Percentiles rank a stretch among this genome's conserved stretches.
These are phyloP conservation scores for Aspergillus sparsus DNA, from an alignment of 495 filamentous ascomycete genomes.

Conservation along the genomic window DNA sequence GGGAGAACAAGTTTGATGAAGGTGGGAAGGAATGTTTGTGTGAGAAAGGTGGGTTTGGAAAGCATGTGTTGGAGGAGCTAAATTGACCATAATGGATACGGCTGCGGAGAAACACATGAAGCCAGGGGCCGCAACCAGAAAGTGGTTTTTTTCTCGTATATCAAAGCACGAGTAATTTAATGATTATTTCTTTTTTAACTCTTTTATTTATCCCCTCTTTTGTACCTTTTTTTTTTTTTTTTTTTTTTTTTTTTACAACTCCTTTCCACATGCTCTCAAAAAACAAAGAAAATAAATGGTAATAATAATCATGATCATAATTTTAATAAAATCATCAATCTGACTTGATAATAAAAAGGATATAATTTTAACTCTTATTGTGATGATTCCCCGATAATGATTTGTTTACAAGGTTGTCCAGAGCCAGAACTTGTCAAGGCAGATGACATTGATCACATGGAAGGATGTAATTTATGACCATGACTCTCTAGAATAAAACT, in stretches of 20 bases:
- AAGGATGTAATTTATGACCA: neutral
- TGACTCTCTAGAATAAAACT: too few relatives aligned
- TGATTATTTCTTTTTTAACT: neutral
- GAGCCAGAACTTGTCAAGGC: neutral
- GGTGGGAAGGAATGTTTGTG: conserved; percentile 12
- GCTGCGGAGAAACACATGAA: conserved; percentile 29
- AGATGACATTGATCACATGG: neutral
- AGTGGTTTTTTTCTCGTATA: too few relatives aligned
- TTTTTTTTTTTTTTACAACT: neutral
- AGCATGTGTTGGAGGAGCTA: conserved; percentile 11
- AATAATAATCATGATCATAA: too few relatives aligned
- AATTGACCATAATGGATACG: conserved; percentile 29
- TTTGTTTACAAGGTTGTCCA: neutral
- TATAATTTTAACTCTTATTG: neutral
- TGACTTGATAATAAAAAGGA: too few relatives aligned
- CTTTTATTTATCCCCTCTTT: neutral
- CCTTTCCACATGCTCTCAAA: too few relatives aligned
- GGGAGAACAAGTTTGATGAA: conserved; percentile 28
- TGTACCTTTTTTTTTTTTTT: neutral
- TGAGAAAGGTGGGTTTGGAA: conserved; percentile 6
- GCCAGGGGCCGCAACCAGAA: conserved; percentile 25
- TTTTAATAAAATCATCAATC: too few relatives aligned
- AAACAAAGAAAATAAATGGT: too few relatives aligned
- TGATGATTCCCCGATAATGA: neutral
- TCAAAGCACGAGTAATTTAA: neutral